phyloP scores from a whole-genome alignment of 768 basidiomycete genomes.

The Antrodiella citrinella region DNA sequence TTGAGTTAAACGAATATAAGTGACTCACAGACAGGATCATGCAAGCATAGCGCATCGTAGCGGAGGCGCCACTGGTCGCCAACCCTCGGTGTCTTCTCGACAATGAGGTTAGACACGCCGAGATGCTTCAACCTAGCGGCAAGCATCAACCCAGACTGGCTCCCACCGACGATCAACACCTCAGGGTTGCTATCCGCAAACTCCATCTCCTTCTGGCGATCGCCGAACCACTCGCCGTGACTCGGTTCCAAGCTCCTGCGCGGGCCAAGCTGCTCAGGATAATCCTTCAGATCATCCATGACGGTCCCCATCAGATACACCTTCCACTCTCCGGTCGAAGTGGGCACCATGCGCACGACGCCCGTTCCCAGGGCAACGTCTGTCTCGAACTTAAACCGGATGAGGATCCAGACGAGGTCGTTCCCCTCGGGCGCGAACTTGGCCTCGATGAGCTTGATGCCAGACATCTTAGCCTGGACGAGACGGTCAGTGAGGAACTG shows the following conservation, averaged over 20 bases:
- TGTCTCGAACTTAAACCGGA: conserved; percentile 35
- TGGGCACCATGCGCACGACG: conserved; percentile 39
- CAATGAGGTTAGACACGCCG: conserved; percentile 39
- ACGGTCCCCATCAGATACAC: conserved; percentile 41
- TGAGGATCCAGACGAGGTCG: conserved; percentile 22
- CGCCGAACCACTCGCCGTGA: conserved; percentile 35
- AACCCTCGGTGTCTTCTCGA: conserved; percentile 53
- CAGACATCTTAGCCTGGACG: conserved; percentile 8
- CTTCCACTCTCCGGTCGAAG: conserved; percentile 35
- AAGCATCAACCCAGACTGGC: conserved; percentile 47
- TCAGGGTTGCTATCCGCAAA: conserved; percentile 39
- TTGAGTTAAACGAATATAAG: not conserved
- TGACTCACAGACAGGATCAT: conserved; percentile 58
- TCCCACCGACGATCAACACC: conserved; percentile 44
- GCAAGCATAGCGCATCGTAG: conserved; percentile 59
- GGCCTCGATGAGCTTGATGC: conserved; percentile 13
- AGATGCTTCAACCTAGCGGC: conserved; percentile 54
- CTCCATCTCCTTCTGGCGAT: conserved; percentile 26
- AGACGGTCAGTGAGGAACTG: conserved; percentile 21
- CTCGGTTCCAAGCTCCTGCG: conserved; percentile 25
- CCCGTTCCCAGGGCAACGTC: conserved; percentile 30
- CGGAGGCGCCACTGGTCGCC: conserved; percentile 63
- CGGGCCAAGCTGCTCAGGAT: conserved; percentile 33
- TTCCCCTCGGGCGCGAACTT: conserved; percentile 15
- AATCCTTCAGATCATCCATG: conserved; percentile 40